Evolutionary conservation across 805 yeast species (phyloP).

Genomic region (Geotrichum ghanense): DNA sequence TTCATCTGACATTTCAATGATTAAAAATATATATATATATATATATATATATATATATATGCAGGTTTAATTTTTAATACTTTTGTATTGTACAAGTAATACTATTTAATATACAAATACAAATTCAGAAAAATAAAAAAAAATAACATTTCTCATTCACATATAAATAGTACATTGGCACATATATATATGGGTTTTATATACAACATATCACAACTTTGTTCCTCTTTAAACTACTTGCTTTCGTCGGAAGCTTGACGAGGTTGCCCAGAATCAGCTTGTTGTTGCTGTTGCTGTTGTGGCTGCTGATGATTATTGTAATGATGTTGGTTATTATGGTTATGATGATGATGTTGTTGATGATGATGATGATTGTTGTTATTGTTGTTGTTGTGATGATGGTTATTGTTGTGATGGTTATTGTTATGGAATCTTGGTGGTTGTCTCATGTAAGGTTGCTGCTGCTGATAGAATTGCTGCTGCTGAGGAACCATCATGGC

Average conservation of each 20-base stretch:
- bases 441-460: not conserved
- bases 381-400: not conserved
- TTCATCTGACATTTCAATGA: constrained; percentile 1
- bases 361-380: not conserved
- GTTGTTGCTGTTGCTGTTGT: not conserved
- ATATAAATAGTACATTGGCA: too few relatives aligned
- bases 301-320: not conserved
- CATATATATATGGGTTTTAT: too few relatives aligned
- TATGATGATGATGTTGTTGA: not conserved
- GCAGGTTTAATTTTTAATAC: not conserved
- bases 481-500: constrained; percentile 1
- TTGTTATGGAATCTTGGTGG: not conserved
- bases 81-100: too few relatives aligned
- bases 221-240: too few relatives aligned
- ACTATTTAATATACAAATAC: too few relatives aligned
- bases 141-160: too few relatives aligned
- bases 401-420: not conserved
- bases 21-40: not conserved
- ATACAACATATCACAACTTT: too few relatives aligned
- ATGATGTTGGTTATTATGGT: not conserved
- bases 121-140: too few relatives aligned
- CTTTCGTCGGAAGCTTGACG: too few relatives aligned
- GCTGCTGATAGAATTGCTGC: not conserved
- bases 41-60: not conserved
- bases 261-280: too few relatives aligned